These are phyloP conservation scores for Gaertneriomyces semiglobifer DNA, from an alignment of 192 early-diverging fungal species.

Conservation along the genomic window DNA sequence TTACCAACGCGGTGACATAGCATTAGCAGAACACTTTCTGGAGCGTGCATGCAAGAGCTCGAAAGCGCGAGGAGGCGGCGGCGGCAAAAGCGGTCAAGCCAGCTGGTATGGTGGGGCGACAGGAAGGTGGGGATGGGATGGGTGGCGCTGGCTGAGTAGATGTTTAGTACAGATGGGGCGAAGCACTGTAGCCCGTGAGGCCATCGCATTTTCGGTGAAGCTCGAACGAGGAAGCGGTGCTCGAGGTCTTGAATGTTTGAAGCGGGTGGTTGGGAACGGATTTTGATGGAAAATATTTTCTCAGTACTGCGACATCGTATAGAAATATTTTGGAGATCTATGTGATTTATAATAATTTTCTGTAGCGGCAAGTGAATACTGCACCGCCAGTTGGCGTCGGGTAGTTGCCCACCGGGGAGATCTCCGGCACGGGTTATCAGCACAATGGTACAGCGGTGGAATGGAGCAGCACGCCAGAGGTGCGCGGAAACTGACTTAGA, in stretches of 20 bases:
- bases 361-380: too few species aligned
- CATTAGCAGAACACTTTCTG: constrained; percentile 41
- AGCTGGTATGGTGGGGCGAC: constrained; percentile 48
- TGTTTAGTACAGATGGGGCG: constrained; percentile 27
- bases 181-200: constrained; percentile 29
- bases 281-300: background rate
- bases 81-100: constrained; percentile 30
- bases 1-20: constrained; percentile 11
- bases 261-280: constrained; percentile 7
- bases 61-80: constrained; percentile 41
- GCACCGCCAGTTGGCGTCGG: too few species aligned
- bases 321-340: too few species aligned
- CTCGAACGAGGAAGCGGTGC: constrained; percentile 25
- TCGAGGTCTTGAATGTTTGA: constrained; percentile 44
- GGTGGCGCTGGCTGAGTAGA: constrained; percentile 40
- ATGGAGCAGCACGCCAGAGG: too few species aligned
- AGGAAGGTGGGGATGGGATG: constrained; percentile 39
- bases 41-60: constrained; percentile 38
- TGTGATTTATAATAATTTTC: too few species aligned
- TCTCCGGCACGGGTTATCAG: too few species aligned
- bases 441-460: too few species aligned
- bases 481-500: too few species aligned
- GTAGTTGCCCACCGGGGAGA: too few species aligned
- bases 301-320: background rate
- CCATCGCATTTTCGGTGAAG: constrained; percentile 35